Base-by-base conservation (phyloP, 176 grass and related monocot genomes). In the Neostapfia colusana region DNA sequence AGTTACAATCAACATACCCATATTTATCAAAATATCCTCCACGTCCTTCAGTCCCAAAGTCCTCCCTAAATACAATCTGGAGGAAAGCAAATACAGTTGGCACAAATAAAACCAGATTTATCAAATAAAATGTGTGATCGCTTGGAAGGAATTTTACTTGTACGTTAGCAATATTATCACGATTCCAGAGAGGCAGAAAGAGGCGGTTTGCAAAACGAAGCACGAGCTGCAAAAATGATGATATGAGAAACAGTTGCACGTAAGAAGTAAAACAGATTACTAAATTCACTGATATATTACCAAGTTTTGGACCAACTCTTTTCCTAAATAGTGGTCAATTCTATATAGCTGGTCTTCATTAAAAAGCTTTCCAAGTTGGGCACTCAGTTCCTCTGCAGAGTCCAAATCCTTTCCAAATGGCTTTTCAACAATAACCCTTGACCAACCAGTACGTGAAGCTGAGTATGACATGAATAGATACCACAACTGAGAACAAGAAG, bases 11-110 rank as follows among this genome's bases (percentile, higher is more conserved):
- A 84, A 78, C 80, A 59, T 97, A 93, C 94, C 94, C 94, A 82
- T 93, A 97, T 90, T 93, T 84, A 70, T 97, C 90, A 79, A 97
- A 97, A 82, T 97, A 93, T 75, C 93, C 90, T 84, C 90, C 93
- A 77, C 93, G 93, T 37, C 93, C 93, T 51, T 97, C 90, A 37
- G 93, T 97, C 81, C 93, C 93, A 60, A 97, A 93, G 84, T 97
- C 83, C 81, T 97, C 93, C 27, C 75, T 95, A 65, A 95, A 99
- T 61, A 99, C 95, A 51, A 99, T 99, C 95, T 99, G 85, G 68
- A 65, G 15, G 44, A 88, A 73, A 87, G 50, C 23, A 23, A 42
- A 72, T 41, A 35, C 0, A 16, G 10, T 79, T 73, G 5, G 43
- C 40, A 50, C 2, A 42, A 74, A 35, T 18, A 44, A 44, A 15